Evolutionary conservation across 75 land plant species (phyloP).

Genomic region (Isoetes taiwanensis): DNA sequence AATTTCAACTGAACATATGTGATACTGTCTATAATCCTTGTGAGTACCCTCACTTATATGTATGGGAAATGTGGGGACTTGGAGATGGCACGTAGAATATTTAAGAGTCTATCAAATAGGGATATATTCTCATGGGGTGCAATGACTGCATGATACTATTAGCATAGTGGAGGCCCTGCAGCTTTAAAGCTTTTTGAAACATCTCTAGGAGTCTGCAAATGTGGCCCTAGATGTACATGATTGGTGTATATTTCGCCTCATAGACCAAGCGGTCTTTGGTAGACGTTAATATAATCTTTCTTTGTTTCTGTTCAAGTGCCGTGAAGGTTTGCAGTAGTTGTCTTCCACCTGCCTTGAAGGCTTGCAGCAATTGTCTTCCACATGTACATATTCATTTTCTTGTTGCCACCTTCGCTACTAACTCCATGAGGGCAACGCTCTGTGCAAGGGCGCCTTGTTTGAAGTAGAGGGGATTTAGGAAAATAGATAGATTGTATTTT

Average conservation of each 20-base stretch:
- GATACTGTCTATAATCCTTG: too few relatives aligned
- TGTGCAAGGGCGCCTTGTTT: too few relatives aligned
- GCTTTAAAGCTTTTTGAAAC: conserved; percentile 10
- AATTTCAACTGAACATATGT: too few relatives aligned
- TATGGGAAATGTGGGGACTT: conserved; percentile 10
- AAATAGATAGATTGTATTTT: too few relatives aligned
- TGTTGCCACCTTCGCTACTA: too few relatives aligned
- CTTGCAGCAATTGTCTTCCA: too few relatives aligned
- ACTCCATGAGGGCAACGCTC: too few relatives aligned
- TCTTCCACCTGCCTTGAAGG: conserved; percentile 7
- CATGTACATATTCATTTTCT: too few relatives aligned
- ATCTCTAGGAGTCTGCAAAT: conserved; percentile 1
- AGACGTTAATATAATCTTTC: too few relatives aligned
- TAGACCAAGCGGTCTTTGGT: conserved; percentile 23
- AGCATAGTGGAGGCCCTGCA: not conserved
- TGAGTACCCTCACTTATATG: not conserved
- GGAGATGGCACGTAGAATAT: conserved; percentile 8
- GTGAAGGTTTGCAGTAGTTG: conserved; percentile 10
- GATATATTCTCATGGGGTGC: conserved; percentile 18
- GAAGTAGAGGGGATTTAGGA: too few relatives aligned
- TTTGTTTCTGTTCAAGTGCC: too few relatives aligned
- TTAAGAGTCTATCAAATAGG: conserved; percentile 8
- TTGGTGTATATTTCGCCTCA: conserved; percentile 13
- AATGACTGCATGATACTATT: conserved; percentile 10
- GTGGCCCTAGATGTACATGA: conserved; percentile 9